Percentiles rank a stretch among this genome's conserved stretches.
Evolutionary conservation across 495 filamentous ascomycete species (phyloP).

Genomic region (Aspergillus sclerotioniger): DNA sequence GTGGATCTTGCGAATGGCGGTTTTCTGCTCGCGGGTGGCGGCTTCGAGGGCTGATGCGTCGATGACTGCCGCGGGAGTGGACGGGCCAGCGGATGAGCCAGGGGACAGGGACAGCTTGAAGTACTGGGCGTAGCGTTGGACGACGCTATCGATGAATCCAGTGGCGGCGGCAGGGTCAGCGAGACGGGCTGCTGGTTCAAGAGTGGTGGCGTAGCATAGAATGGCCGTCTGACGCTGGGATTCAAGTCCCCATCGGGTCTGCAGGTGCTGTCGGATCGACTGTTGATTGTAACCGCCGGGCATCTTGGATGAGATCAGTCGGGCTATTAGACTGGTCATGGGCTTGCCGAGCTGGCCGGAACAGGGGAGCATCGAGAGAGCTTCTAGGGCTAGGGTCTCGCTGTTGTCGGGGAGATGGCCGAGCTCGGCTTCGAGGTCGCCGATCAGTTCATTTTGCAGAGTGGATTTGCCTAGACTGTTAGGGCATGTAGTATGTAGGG

Average conservation of each 20-base stretch:
- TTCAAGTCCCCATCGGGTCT: neutral
- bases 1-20: neutral
- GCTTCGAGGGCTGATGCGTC: neutral
- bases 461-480: conserved; percentile 78
- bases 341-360: conserved; percentile 96
- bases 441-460: conserved; percentile 89
- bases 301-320: conserved; percentile 56
- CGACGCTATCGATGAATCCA: neutral
- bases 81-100: neutral
- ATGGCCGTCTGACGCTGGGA: neutral
- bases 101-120: neutral
- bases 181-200: neutral
- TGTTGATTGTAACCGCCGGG: neutral
- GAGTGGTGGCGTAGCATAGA: neutral
- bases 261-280: neutral
- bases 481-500: conserved; percentile 89
- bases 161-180: neutral
- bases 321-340: conserved; percentile 85
- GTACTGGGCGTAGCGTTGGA: neutral
- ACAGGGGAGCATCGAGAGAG: conserved; percentile 79
- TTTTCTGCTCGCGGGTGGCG: neutral
- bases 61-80: neutral
- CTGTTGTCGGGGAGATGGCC: conserved; percentile 96
- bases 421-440: conserved; percentile 94
- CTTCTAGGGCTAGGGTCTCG: conserved; percentile 90